phyloP scores from a whole-genome alignment of 1,139 yeast genomes.

The Yamadazyma diddensiae region DNA sequence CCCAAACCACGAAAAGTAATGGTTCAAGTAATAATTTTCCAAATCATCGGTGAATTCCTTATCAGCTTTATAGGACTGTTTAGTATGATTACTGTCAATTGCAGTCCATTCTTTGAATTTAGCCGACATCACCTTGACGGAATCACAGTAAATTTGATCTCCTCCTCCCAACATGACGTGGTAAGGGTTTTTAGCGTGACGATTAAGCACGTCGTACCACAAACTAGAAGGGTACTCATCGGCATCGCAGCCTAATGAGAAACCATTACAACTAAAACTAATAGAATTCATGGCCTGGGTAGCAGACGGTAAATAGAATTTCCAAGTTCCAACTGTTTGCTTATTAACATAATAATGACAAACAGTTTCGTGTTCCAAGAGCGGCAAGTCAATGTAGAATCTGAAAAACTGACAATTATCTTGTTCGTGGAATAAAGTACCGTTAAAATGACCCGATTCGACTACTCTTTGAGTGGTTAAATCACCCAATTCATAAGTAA shows the following conservation, averaged over 20 bases:
- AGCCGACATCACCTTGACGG: slow-evolving; percentile 60
- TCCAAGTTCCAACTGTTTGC: slow-evolving; percentile 32
- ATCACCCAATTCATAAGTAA: slow-evolving; percentile 43
- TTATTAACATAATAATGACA: slow-evolving; percentile 59
- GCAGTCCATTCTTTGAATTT: slow-evolving; percentile 62
- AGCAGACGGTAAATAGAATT: slow-evolving; percentile 57
- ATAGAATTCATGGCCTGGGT: slow-evolving; percentile 72
- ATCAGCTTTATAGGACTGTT: slow-evolving; percentile 31
- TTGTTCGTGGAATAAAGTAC: slow-evolving; percentile 42
- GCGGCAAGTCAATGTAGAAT: slow-evolving; percentile 49
- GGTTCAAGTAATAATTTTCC: slow-evolving; percentile 62
- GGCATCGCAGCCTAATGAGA: slow-evolving; percentile 72
- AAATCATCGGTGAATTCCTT: slow-evolving; percentile 53
- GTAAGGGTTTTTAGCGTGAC: slow-evolving; percentile 59
- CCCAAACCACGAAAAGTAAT: slow-evolving; percentile 87
- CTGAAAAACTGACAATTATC: slow-evolving; percentile 60
- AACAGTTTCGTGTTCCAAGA: slow-evolving; percentile 52
- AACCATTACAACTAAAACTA: slow-evolving; percentile 92
- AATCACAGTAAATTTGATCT: slow-evolving; percentile 89
- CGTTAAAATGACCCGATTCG: slow-evolving; percentile 44
- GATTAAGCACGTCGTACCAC: slow-evolving; percentile 80
- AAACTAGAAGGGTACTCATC: slow-evolving; percentile 64
- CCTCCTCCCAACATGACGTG: slow-evolving; percentile 98
- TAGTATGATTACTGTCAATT: slow-evolving; percentile 39
- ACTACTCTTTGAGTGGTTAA: slow-evolving; percentile 13